A percentile compares a stretch with the other conserved stretches of the same genome.
These are phyloP conservation scores for Termitomyces sp. DNA, from an alignment of 768 basidiomycete species.

Conservation along the genomic window DNA sequence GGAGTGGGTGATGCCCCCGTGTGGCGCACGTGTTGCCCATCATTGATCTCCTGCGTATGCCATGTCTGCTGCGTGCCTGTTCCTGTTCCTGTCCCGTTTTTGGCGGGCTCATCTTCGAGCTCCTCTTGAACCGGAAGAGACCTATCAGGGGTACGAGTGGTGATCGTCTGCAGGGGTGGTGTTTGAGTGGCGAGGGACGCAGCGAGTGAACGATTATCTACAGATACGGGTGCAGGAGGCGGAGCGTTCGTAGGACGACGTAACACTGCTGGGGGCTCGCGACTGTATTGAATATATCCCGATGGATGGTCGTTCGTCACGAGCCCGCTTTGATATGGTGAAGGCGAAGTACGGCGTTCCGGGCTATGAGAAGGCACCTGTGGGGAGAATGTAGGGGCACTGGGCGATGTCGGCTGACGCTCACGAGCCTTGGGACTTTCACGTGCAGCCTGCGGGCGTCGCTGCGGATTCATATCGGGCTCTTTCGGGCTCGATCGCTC, in stretches of 20 bases:
- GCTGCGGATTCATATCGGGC: constrained; percentile 34
- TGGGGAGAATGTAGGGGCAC: constrained; percentile 29
- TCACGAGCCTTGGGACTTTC: constrained; percentile 44
- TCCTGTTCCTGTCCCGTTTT: constrained; percentile 19
- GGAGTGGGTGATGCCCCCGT: constrained; percentile 45
- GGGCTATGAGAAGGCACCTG: constrained; percentile 41
- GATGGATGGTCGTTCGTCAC: constrained; percentile 42
- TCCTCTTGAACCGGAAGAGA: constrained; percentile 79
- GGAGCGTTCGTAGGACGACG: constrained; percentile 24
- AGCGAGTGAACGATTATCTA: constrained; percentile 29
- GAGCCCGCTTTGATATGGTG: constrained; percentile 49
- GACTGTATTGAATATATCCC: constrained; percentile 47
- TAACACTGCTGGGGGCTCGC: constrained; percentile 36
- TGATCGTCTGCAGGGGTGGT: constrained; percentile 50
- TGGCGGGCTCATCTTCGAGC: constrained; percentile 59
- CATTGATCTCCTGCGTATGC: constrained; percentile 22
- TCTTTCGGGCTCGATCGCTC: constrained; percentile 59
- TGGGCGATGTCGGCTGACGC: constrained; percentile 42
- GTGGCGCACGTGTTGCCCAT: constrained; percentile 28
- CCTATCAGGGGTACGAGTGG: constrained; percentile 62
- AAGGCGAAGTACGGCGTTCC: constrained; percentile 48
- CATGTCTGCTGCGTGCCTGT: constrained; percentile 20
- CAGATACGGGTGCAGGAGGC: constrained; percentile 1
- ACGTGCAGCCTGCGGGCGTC: constrained; percentile 36
- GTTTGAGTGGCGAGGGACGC: constrained; percentile 43